Evolutionary conservation across 176 grass and related monocot genomes (phyloP).

Genomic region (Avena sativa): DNA sequence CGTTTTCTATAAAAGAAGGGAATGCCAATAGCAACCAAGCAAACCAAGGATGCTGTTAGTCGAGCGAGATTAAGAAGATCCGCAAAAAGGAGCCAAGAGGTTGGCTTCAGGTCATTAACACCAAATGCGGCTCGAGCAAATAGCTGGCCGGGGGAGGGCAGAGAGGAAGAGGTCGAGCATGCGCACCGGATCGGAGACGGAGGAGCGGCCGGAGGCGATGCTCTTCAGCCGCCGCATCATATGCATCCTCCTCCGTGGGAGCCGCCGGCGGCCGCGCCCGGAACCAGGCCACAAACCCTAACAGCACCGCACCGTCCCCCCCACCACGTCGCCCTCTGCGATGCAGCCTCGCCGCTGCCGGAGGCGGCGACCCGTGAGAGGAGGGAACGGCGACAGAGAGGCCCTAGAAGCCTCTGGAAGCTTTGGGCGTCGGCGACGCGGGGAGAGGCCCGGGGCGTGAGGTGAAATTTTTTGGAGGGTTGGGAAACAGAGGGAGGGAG

Average conservation of each 20-base stretch:
- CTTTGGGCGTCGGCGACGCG: slow-evolving; percentile 42
- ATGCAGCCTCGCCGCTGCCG: slow-evolving; percentile 26
- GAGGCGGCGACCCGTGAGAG: slow-evolving; percentile 43
- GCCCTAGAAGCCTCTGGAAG: slow-evolving; percentile 55
- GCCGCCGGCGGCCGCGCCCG: slow-evolving; percentile 16
- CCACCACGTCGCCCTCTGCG: slow-evolving; percentile 31
- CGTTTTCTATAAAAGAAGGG: neutral
- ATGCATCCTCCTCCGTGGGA: slow-evolving; percentile 73
- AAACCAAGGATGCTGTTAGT: slow-evolving; percentile 21
- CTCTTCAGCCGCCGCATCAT: slow-evolving; percentile 98
- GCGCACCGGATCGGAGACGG: slow-evolving; percentile 86
- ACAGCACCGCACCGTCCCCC: slow-evolving; percentile 37
- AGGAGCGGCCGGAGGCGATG: slow-evolving; percentile 90
- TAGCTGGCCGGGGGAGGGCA: neutral
- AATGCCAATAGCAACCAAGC: slow-evolving; percentile 8
- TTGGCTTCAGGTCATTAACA: neutral
- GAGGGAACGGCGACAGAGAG: slow-evolving; percentile 1
- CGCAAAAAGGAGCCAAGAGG: neutral
- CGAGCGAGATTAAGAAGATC: slow-evolving; percentile 11
- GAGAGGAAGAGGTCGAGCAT: slow-evolving; percentile 10
- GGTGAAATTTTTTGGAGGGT: slow-evolving; percentile 22
- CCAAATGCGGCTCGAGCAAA: slow-evolving; percentile 48
- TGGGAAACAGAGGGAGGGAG: neutral
- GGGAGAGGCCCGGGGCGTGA: slow-evolving; percentile 28
- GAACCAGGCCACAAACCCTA: slow-evolving; percentile 53